A percentile compares a stretch with the other conserved stretches of the same genome.
Conservation (phyloP, 1,139 yeast species). For the Pichia sp. region DNA sequence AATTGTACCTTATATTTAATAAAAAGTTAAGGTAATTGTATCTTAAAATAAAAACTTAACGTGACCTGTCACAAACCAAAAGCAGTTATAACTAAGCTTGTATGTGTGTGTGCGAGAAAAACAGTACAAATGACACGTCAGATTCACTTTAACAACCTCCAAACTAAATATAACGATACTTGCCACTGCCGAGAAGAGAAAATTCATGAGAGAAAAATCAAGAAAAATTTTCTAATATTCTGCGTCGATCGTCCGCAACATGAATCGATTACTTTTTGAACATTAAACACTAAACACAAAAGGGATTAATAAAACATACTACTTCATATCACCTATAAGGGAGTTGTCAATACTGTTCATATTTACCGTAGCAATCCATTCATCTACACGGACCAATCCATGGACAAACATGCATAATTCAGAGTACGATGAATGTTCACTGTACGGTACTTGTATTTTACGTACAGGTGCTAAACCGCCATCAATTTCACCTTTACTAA, state of each 20-base stretch:
- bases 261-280: not conserved
- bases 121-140: not conserved
- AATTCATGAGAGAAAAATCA: not conserved
- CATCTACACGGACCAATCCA: slow-evolving; percentile 36
- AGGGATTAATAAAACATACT: not conserved
- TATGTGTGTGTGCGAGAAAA: not conserved
- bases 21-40: not conserved
- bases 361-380: slow-evolving; percentile 72
- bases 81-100: not conserved
- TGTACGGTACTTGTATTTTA: slow-evolving; percentile 59
- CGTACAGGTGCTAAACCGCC: slow-evolving; percentile 2
- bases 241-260: slow-evolving; percentile 1
- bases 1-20: not conserved
- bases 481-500: not conserved
- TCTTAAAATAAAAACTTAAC: not conserved
- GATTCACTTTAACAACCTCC: not conserved
- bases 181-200: not conserved
- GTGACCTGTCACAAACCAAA: not conserved
- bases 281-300: not conserved
- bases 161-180: not conserved
- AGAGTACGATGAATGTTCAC: slow-evolving; percentile 87
- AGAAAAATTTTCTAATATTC: not conserved
- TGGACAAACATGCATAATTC: slow-evolving; percentile 66
- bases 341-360: not conserved
- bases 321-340: not conserved